Conservation (phyloP, 2,329 filamentous ascomycete species). For the Drechslerella coelobrocha region DNA sequence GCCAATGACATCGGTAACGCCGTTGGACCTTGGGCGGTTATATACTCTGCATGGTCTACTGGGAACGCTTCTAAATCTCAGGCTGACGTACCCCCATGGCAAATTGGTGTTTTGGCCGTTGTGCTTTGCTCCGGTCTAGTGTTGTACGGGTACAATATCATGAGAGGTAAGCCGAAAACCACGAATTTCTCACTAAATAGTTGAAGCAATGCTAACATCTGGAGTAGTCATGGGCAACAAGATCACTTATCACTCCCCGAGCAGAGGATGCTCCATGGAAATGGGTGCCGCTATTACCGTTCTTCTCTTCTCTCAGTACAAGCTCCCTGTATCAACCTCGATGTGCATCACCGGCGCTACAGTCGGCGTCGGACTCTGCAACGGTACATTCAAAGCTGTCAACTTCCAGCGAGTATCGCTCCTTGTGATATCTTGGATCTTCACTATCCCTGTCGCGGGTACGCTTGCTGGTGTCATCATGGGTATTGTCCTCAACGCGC, state of each 20-base stretch:
- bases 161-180: slow-evolving; percentile 66
- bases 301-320: slow-evolving; percentile 69
- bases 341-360: slow-evolving; percentile 71
- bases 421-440: slow-evolving; percentile 68
- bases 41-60: slow-evolving; percentile 67
- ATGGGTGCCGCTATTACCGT: slow-evolving; percentile 68
- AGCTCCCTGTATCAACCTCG: slow-evolving; percentile 70
- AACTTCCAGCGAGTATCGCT: slow-evolving; percentile 68
- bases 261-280: slow-evolving; percentile 68
- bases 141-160: slow-evolving; percentile 71
- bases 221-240: slow-evolving; percentile 65
- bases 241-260: slow-evolving; percentile 69
- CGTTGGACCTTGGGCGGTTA: slow-evolving; percentile 69
- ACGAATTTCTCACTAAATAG: slow-evolving; percentile 55
- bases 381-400: slow-evolving; percentile 66
- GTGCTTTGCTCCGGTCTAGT: slow-evolving; percentile 66
- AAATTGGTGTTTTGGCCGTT: slow-evolving; percentile 65
- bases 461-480: slow-evolving; percentile 68
- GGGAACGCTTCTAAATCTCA: slow-evolving; percentile 64
- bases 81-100: slow-evolving; percentile 66
- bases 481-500: slow-evolving; percentile 69
- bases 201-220: slow-evolving; percentile 16
- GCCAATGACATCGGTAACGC: slow-evolving; percentile 72
- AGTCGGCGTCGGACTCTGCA: slow-evolving; percentile 69
- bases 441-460: slow-evolving; percentile 67